A percentile compares a stretch with the other conserved stretches of the same genome.
These are phyloP conservation scores for Aureobasidium vineae DNA, from an alignment of 2,329 filamentous ascomycete species.

Conservation along the genomic window DNA sequence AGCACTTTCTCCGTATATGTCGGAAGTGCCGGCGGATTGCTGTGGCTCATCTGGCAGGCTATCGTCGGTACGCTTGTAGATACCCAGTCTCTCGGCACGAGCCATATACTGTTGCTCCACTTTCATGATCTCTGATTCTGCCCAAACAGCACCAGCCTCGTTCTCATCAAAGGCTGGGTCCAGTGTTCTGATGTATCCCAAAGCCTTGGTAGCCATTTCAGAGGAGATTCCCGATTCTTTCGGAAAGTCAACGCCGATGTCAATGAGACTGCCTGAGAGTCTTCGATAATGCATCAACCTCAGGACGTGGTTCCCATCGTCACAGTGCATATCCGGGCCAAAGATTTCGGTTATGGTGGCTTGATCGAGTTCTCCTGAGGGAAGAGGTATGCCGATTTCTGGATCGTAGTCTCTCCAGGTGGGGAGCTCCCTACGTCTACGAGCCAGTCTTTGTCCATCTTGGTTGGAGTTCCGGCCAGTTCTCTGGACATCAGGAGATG, in stretches of 20 bases:
- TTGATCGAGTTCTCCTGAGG: slow-evolving; percentile 35
- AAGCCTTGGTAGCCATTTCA: slow-evolving; percentile 35
- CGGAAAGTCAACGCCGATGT: slow-evolving; percentile 38
- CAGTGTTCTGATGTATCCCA: slow-evolving; percentile 37
- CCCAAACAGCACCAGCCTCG: slow-evolving; percentile 37
- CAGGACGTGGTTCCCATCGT: slow-evolving; percentile 41
- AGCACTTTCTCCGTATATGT: slow-evolving; percentile 34
- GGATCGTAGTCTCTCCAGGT: slow-evolving; percentile 43
- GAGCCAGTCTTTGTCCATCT: background rate
- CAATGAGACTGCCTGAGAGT: slow-evolving; percentile 40
- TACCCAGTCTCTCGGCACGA: slow-evolving; percentile 37
- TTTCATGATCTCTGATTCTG: slow-evolving; percentile 37
- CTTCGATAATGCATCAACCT: slow-evolving; percentile 41
- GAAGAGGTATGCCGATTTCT: slow-evolving; percentile 39
- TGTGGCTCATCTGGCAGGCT: slow-evolving; percentile 32
- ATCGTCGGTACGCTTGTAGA: slow-evolving; percentile 36
- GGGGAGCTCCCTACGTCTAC: slow-evolving; percentile 27
- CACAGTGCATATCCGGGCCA: slow-evolving; percentile 34
- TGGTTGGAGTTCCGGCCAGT: background rate
- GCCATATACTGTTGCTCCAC: slow-evolving; percentile 35
- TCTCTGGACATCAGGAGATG: background rate
- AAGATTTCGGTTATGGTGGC: slow-evolving; percentile 37
- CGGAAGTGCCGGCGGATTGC: slow-evolving; percentile 33
- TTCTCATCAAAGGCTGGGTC: slow-evolving; percentile 40
- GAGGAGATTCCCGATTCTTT: slow-evolving; percentile 31